Evolutionary conservation across 306 rosid genomes (phyloP), one percentile per base, ranked within the genome.

Genomic region (Elaeagnus macrophylla): DNA sequence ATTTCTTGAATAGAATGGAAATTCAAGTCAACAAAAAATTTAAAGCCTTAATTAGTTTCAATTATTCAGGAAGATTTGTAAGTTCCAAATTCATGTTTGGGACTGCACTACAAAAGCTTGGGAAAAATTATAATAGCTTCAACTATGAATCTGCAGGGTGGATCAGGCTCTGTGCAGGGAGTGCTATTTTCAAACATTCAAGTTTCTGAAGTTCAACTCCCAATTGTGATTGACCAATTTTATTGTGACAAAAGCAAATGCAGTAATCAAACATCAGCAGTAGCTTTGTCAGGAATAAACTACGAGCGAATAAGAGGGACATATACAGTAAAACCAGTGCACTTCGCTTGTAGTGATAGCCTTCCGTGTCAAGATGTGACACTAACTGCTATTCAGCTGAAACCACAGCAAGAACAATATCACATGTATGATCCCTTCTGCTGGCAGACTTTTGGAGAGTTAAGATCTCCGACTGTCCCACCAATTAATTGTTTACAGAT

Each of bases 281-380:
- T 93, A 60, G 80, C 95, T 32, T 75, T 93, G 1, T 81, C 86
- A 15, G 99, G 96, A 59, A 88, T 93, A 61, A 87, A 75, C 72
- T 93, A 93, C n/a, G 96, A 87, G 75, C 70, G 82, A 67, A 84
- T 93, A 53, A 74, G 68, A 53, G 99, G 99, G 19, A 93, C 99
- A 19, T 82, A 60, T 63, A 87, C 96, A 6, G 96, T 87, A 57
- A 93, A 82, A 64, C 99, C 86, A 1, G 95, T 84, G 18, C 94
- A 87, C 65, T 88, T 93, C 48, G 99, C 99, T 41, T 93, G 99
- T 50, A 93, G 99, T 49, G 99, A 93, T 73, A 84, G 71, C 66
- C 73, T 84, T 18, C 99, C 99, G 11, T 93, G 99, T 54, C 75
- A 65, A 2, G 99, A 82, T 32, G 86, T 93, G 61, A 82, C 99